Conservation (phyloP, 225 moss, liverwort and hornwort species). For the Bryum argenteum region DNA sequence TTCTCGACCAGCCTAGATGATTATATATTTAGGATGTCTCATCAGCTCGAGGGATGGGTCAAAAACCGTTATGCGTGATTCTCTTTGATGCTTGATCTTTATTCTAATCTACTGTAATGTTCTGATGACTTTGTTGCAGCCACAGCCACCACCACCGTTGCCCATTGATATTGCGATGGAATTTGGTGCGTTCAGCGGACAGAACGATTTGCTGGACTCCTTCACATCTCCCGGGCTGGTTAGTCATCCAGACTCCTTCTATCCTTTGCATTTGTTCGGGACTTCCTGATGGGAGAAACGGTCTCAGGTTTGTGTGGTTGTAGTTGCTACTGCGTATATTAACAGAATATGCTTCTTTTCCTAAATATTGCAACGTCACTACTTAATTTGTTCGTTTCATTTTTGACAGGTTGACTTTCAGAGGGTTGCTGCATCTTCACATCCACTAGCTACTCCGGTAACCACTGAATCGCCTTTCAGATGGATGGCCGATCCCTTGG, state of each 20-base stretch:
- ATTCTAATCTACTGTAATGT: slow-evolving; percentile 1
- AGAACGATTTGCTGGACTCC: slow-evolving; percentile 39
- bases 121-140: slow-evolving; percentile 45
- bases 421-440: slow-evolving; percentile 38
- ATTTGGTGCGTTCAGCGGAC: slow-evolving; percentile 41
- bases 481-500: slow-evolving; percentile 46
- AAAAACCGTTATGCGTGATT: slow-evolving; percentile 2
- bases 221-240: slow-evolving; percentile 38
- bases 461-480: slow-evolving; percentile 42
- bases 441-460: slow-evolving; percentile 34
- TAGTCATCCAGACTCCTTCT: slow-evolving; percentile 17
- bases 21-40: slow-evolving; percentile 9
- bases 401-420: slow-evolving; percentile 43
- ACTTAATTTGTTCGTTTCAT: neutral
- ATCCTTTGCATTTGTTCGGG: slow-evolving; percentile 8
- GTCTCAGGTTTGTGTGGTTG: slow-evolving; percentile 3
- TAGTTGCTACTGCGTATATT: neutral
- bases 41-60: neutral
- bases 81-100: slow-evolving; percentile 3
- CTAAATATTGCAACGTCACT: neutral
- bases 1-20: slow-evolving; percentile 1
- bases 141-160: slow-evolving; percentile 48
- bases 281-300: slow-evolving; percentile 9
- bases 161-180: slow-evolving; percentile 39
- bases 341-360: neutral